Percentiles rank a stretch among this genome's conserved stretches.
Evolutionary conservation across 1,284 basidiomycete genomes (phyloP).

Genomic region (Austroboletus niveus): DNA sequence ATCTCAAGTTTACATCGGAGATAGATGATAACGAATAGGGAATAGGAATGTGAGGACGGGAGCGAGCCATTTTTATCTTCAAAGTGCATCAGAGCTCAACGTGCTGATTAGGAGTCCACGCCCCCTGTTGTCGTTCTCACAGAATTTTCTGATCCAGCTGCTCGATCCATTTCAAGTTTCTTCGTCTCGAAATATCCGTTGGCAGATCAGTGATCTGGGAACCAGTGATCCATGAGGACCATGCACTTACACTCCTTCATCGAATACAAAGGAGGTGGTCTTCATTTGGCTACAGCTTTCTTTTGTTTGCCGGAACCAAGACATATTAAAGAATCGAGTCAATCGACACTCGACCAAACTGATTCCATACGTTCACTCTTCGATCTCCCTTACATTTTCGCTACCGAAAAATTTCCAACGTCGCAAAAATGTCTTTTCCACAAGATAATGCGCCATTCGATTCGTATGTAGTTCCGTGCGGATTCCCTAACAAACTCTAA

Average conservation of each 20-base stretch:
- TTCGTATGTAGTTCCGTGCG: neutral
- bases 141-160: no score
- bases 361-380: neutral
- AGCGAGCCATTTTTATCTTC: no score
- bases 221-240: neutral
- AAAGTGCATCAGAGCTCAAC: no score
- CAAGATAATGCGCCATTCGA: neutral
- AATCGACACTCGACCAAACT: neutral
- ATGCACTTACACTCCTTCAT: neutral
- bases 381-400: neutral
- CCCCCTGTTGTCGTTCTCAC: no score
- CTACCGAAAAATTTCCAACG: neutral
- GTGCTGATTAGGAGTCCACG: no score
- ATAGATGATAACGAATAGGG: no score
- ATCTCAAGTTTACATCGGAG: no score
- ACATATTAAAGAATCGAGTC: neutral
- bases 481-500: neutral
- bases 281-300: neutral
- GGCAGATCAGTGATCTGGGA: neutral
- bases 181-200: no score
- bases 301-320: neutral
- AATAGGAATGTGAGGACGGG: no score
- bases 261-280: neutral
- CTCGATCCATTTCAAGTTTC: no score
- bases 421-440: neutral